phyloP scores from a whole-genome alignment of 371 early-diverging fungal species.

The Mucor velutinosus region DNA sequence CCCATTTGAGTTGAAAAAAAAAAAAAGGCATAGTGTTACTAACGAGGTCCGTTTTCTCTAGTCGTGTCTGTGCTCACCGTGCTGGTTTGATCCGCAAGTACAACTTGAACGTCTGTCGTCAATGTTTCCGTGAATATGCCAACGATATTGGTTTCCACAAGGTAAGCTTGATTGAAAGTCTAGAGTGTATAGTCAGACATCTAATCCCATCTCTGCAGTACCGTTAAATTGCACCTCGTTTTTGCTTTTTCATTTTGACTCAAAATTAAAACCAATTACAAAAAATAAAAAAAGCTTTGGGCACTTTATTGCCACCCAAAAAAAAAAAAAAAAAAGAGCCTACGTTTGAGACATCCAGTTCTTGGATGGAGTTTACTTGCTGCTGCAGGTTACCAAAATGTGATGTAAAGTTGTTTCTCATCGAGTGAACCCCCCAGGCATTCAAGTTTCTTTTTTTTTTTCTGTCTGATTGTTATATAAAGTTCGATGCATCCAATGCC shows the following conservation, averaged over 20 bases:
- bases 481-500: not conserved
- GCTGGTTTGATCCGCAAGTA: slow-evolving; percentile 99
- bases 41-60: slow-evolving; percentile 24
- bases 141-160: slow-evolving; percentile 88
- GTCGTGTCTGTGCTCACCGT: slow-evolving; percentile 98
- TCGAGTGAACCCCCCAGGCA: slow-evolving; percentile 13
- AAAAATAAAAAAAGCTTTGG: not conserved
- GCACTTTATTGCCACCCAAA: not conserved
- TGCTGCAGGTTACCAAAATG: not conserved
- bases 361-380: not conserved
- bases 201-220: not conserved
- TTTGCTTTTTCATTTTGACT: not conserved
- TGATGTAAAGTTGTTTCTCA: slow-evolving; percentile 17
- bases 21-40: not conserved
- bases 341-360: not conserved
- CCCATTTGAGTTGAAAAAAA: not conserved
- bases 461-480: not conserved
- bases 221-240: not conserved
- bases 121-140: slow-evolving; percentile 99
- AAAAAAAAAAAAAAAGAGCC: no score
- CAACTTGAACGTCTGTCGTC: slow-evolving; percentile 99
- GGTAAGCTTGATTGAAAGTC: slow-evolving; percentile 12
- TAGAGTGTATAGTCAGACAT: not conserved
- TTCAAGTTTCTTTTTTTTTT: not conserved
- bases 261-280: not conserved